Evolutionary conservation across 2,329 filamentous ascomycete genomes (phyloP).

Genomic region (Talaromyces marneffei): DNA sequence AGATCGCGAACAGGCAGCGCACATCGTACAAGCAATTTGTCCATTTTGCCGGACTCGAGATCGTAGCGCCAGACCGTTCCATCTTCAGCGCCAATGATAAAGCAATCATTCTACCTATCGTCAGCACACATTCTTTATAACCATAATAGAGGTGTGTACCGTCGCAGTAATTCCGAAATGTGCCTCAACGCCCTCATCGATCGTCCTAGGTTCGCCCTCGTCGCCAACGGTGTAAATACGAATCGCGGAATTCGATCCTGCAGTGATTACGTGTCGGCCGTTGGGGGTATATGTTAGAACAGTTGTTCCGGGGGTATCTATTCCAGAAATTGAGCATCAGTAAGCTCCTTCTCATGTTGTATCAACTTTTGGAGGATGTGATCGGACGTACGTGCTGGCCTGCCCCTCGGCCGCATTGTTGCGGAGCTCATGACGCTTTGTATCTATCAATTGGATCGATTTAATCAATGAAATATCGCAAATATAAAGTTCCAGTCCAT

Average conservation of each 20-base stretch:
- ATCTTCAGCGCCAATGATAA: constrained; percentile 86
- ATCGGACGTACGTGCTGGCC: constrained; percentile 44
- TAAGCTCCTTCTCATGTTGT: background rate
- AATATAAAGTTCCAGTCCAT: background rate
- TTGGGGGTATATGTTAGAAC: constrained; percentile 85
- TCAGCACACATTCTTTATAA: background rate
- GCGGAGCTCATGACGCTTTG: constrained; percentile 30
- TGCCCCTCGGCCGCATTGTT: constrained; percentile 33
- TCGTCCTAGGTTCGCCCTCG: constrained; percentile 84
- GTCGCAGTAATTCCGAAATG: constrained; percentile 73
- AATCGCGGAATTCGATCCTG: constrained; percentile 88
- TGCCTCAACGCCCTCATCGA: constrained; percentile 84
- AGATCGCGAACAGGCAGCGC: constrained; percentile 84
- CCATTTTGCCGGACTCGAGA: constrained; percentile 62
- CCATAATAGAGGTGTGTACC: constrained; percentile 30
- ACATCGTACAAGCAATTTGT: constrained; percentile 74
- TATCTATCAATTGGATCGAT: background rate
- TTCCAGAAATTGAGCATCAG: constrained; percentile 12
- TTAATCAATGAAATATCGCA: background rate
- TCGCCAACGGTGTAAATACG: constrained; percentile 87
- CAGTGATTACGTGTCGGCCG: constrained; percentile 79
- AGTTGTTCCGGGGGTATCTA: constrained; percentile 79
- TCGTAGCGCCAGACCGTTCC: constrained; percentile 93
- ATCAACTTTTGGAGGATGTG: background rate
- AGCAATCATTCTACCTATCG: constrained; percentile 61